A percentile compares a stretch with the other conserved stretches of the same genome.
Evolutionary conservation across 129 eudicot species (phyloP).

Genomic region (Artemisia argyi): DNA sequence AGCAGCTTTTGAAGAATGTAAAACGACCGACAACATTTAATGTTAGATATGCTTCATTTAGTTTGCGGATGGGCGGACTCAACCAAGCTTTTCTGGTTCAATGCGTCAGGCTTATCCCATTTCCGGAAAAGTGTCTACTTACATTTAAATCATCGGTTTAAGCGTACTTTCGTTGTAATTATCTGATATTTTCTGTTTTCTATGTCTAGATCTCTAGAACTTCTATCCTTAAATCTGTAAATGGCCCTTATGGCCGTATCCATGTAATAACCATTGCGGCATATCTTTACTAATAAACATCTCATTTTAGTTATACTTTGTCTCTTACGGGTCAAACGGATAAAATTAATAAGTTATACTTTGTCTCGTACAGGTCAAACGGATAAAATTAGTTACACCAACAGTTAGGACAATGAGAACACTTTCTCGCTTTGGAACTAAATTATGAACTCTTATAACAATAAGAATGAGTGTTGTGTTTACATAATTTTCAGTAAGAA

Average conservation of each 20-base stretch:
- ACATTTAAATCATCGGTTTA: too few species aligned
- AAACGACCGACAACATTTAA: not conserved
- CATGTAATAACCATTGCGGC: too few species aligned
- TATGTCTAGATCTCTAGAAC: too few species aligned
- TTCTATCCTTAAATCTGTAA: conserved; percentile 22
- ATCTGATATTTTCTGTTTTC: too few species aligned
- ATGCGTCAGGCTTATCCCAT: too few species aligned
- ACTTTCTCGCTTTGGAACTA: not conserved
- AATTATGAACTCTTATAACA: conserved; percentile 9
- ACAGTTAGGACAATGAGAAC: not conserved
- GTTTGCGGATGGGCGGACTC: too few species aligned
- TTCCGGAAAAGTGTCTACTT: too few species aligned
- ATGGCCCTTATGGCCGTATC: not conserved
- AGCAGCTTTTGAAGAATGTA: not conserved
- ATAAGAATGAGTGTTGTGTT: conserved; percentile 19
- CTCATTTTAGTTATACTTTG: too few species aligned
- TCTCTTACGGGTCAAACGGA: not conserved
- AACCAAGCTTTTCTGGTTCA: too few species aligned
- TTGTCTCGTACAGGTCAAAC: too few species aligned
- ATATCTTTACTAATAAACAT: too few species aligned
- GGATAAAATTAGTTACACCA: conserved; percentile 5
- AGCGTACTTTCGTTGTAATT: too few species aligned
- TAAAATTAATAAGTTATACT: not conserved
- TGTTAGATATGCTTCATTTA: not conserved
- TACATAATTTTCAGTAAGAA: conserved; percentile 45